Base-by-base conservation (phyloP, 2,329 filamentous ascomycete species). In the Pleomassaria siparia region DNA sequence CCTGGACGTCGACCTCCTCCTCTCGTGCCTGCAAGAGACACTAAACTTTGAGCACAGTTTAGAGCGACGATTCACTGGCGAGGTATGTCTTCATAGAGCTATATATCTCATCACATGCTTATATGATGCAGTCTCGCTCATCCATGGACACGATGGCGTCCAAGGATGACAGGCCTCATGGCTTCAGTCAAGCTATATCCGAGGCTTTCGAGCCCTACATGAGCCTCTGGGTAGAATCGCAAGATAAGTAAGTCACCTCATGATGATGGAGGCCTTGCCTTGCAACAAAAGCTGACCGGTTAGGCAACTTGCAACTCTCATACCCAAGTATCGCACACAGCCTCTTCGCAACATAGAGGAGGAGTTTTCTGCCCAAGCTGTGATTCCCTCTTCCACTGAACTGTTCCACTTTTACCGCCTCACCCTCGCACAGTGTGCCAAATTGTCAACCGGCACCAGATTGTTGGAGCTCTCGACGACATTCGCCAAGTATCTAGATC, bases 201-300 rank as follows among this genome's bases (percentile, higher is more conserved):
- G 90, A 95, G 53, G 94, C 94, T 0, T 99, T 99, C 64, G 94
- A 97, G 72, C 94, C 94, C 1, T 99, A 97, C 69, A 80, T 99
- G 55, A 96, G 90, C 66, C 76, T 99, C 3, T 99, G 94, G 94
- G 91, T 99, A 1, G 92, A 97, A 50, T 92, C 90, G 9, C 94
- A 97, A 71, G 92, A 96, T 71, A 92, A 85, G 70, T 73, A 68
- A 35, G 67, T 62, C 15, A 15, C 29, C 20, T 44, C 20, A 47
- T 7, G 24, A 11, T 25, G 21, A n/a, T n/a, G n/a, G n/a, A n/a
- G n/a, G n/a, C 18, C 9, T 32, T 18, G 10, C 25, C 45, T 7
- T 16, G 11, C 1, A 18, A 28, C 18, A 20, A 12, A 37, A 26
- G 42, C 56, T 65, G 32, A 63, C 47, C 13, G 12, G 22, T 2